Evolutionary conservation across 2,329 filamentous ascomycete genomes (phyloP), one percentile per base, ranked within the genome.

Genomic region (Phyllosticta citrichinensis): DNA sequence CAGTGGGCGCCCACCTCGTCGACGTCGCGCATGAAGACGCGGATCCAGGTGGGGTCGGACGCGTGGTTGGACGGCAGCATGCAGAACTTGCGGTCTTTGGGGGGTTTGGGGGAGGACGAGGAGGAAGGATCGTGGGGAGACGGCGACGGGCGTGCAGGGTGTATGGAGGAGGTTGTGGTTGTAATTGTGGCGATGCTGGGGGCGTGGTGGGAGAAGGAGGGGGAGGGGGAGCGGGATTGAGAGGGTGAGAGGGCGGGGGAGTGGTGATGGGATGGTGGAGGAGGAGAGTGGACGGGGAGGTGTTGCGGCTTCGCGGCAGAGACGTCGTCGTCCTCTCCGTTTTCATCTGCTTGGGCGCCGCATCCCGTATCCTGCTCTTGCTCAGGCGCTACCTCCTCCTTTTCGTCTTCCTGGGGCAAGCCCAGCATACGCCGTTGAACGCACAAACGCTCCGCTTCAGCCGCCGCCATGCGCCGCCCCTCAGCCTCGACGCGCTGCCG

Each of bases 1-100:
- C 89, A 93, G 71, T 96, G 91, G 10, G 91, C 92, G 6, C 84
- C 86, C 0, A 96, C 88, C 73, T 96, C 89, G 69, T 96, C 91
- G 63, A 94, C 85, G 58, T 85, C 86, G 62, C 87, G 82, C 88
- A 97, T 94, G 67, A 85, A 86, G 2, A 96, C 82, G 53, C 86
- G 80, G 0, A 91, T 77, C 91, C 92, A 96, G 17, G 86, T 83
- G 4, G 81, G 76, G 70, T 96, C 90, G 52, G 79, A 76, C 63
- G 79, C 19, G 35, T 61, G 52, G 25, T 56, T 61, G 19, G 54
- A 76, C 0, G 83, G 90, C 2, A 93, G 74, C 66, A 86, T 84
- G 74, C 91, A 94, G 72, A 97, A 96, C 68, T 89, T 93, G 62
- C 84, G 82, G 57, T 87, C 80, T 33, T 57, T 65, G n/a, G 64